A percentile compares a stretch with the other conserved stretches of the same genome.
Conservation (phyloP, 768 basidiomycete genomes). For the Filobasidium wieringae region DNA sequence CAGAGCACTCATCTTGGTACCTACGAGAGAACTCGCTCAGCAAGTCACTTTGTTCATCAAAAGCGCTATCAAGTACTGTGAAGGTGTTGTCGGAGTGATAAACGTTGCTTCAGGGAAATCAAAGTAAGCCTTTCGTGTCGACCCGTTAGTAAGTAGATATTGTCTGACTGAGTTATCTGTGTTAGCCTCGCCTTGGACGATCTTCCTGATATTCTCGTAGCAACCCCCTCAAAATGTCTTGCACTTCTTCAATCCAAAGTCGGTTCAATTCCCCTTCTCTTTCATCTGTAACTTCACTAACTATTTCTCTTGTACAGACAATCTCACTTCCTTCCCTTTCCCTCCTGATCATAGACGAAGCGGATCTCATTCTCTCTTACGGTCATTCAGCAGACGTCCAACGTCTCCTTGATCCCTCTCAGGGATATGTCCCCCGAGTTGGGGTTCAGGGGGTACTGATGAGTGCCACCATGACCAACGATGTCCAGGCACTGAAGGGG, state of each 20-base stretch:
- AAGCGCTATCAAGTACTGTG: constrained; percentile 62
- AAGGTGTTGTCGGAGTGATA: constrained; percentile 51
- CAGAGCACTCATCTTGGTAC: constrained; percentile 43
- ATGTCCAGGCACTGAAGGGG: constrained; percentile 82
- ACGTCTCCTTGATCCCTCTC: constrained; percentile 55
- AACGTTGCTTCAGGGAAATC: constrained; percentile 68
- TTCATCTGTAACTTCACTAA: neutral
- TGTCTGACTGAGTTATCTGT: neutral
- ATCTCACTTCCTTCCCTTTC: constrained; percentile 58
- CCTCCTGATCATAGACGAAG: constrained; percentile 90
- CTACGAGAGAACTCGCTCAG: constrained; percentile 83
- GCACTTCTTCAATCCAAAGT: constrained; percentile 61
- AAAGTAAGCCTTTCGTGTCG: constrained; percentile 20
- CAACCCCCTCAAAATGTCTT: constrained; percentile 63
- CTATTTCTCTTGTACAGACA: constrained; percentile 41
- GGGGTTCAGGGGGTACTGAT: constrained; percentile 83
- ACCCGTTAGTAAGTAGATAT: neutral
- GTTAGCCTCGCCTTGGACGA: constrained; percentile 46
- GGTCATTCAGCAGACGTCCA: constrained; percentile 66
- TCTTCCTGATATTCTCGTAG: constrained; percentile 64
- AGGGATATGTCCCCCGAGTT: constrained; percentile 40
- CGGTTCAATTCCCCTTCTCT: constrained; percentile 11
- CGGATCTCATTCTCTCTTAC: constrained; percentile 90
- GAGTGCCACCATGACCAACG: constrained; percentile 95
- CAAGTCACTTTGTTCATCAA: constrained; percentile 67